A percentile compares a stretch with the other conserved stretches of the same genome.
Evolutionary conservation across 148 eudicot genomes (phyloP).

Genomic region (Polygonum aviculare): DNA sequence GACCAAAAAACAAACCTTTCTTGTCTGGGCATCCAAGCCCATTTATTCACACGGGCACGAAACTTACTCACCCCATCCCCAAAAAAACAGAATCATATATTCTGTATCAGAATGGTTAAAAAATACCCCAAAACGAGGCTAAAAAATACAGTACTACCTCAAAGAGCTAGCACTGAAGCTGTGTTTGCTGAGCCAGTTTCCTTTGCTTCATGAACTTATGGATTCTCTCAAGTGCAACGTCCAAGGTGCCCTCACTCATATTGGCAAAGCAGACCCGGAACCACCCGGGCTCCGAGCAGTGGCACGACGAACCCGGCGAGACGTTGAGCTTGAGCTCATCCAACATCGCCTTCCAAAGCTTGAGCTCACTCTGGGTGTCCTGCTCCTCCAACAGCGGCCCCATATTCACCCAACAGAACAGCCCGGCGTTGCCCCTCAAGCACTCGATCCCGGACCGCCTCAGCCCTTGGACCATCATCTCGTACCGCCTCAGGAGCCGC

Average conservation of each 20-base stretch:
- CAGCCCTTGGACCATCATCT: constrained; percentile 54
- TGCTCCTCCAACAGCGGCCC: constrained; percentile 40
- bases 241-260: constrained; percentile 70
- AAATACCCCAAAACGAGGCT: neutral
- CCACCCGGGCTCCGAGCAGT: constrained; percentile 80
- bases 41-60: neutral
- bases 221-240: constrained; percentile 55
- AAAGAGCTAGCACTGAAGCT: neutral
- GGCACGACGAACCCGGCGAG: constrained; percentile 77
- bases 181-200: neutral
- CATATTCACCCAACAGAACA: constrained; percentile 83
- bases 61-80: neutral
- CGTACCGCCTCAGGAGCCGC: constrained; percentile 50
- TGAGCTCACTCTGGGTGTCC: constrained; percentile 46
- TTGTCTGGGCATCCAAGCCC: neutral
- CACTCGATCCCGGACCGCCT: constrained; percentile 53
- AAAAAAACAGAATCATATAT: constrained; percentile 3
- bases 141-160: neutral
- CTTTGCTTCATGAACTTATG: constrained; percentile 44
- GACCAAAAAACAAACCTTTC: neutral
- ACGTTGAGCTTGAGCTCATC: constrained; percentile 61
- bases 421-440: constrained; percentile 68
- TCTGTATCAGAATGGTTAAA: neutral
- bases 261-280: constrained; percentile 87
- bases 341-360: constrained; percentile 44